phyloP scores from a whole-genome alignment of 1,139 yeast species.

The Casaregolazyma suthepensis region DNA sequence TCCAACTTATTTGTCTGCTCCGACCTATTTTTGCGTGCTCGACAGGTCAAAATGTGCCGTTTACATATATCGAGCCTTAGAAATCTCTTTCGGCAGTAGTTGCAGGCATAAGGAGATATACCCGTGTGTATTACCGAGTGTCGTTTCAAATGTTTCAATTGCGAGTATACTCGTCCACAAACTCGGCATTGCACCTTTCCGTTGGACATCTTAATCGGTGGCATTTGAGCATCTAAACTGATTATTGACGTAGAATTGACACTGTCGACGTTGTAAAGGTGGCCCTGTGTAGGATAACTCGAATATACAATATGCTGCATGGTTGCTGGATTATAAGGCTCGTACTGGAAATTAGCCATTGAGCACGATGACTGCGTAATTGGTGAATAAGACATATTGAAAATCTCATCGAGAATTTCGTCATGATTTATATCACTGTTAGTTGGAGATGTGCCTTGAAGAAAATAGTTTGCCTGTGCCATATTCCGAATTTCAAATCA shows the following conservation, averaged over 20 bases:
- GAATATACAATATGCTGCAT: neutral
- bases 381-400: neutral
- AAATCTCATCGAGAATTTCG: neutral
- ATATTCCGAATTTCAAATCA: neutral
- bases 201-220: conserved; percentile 9
- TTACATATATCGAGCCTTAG: conserved; percentile 28
- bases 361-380: neutral
- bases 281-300: neutral
- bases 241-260: neutral
- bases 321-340: neutral
- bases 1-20: neutral
- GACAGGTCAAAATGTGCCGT: conserved; percentile 19
- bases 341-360: neutral
- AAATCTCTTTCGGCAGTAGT: conserved; percentile 23
- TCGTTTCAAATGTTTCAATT: conserved; percentile 30
- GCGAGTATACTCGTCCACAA: conserved; percentile 28
- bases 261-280: neutral
- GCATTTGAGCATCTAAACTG: neutral
- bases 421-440: neutral
- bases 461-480: neutral
- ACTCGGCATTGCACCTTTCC: conserved; percentile 28
- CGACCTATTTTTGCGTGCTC: neutral
- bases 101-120: conserved; percentile 26
- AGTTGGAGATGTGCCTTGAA: neutral
- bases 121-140: conserved; percentile 31